Base-by-base conservation (phyloP, 352 stramenopile genomes). In the Poterioochromonas sp. region DNA sequence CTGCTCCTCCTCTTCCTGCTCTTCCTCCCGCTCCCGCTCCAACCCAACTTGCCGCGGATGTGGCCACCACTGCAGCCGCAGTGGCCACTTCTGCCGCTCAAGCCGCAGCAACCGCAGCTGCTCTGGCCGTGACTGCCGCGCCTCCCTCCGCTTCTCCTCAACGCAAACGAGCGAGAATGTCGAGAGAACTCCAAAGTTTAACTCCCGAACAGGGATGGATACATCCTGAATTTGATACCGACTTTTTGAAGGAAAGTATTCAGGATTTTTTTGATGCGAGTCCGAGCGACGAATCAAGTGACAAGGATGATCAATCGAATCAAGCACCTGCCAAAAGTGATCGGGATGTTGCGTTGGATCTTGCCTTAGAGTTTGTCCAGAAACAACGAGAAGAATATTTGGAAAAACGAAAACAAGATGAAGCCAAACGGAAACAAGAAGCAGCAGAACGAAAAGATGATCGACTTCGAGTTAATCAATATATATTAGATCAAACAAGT, bases 401-500 rank as follows among this genome's bases (percentile, higher is more conserved):
- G 58, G 58, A 68, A 68, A 68, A 68, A 68, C 58, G 58, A 68
- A 68, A 68, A 68, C 58, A 68, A 68, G 58, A 68, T 68, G 58
- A 68, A 68, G 58, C 58, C 58, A 68, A 68, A 68, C 58, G 58
- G 58, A 68, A 68, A 68, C 58, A 68, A 68, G 58, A 68, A 68
- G 58, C 58, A 68, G 58, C 58, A 68, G 58, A 68, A 68, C 58
- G 58, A 68, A 68, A 68, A 68, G 58, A 68, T 68, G 58, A 68
- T 68, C 58, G 58, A 68, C 58, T 68, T 68, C 58, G 58, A 68
- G 58, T 68, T 68, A 68, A 68, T 68, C 58, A 68, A 68, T 68
- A 68, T 68, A 68, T 68, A 68, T 68, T 68, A 68, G 58, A 68
- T 68, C 58, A 68, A 68, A 68, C 58, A 68, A 68, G 58, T 68